phyloP scores from a whole-genome alignment of 192 early-diverging fungal genomes.

The Pilobolus umbonatus region DNA sequence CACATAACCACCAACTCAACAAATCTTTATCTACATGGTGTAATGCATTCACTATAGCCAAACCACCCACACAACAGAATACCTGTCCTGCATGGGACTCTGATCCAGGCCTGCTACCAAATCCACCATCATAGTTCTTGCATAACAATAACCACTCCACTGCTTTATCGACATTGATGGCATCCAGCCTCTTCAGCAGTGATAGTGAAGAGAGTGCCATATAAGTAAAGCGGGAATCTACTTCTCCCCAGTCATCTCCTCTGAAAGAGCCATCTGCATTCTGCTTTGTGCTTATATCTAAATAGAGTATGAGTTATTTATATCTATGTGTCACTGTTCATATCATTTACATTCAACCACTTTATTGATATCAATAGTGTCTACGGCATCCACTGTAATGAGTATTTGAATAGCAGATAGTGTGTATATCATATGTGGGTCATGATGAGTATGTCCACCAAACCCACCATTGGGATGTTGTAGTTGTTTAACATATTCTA shows the following conservation, averaged over 20 bases:
- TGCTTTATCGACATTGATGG: constrained; percentile 57
- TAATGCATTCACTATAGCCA: constrained; percentile 76
- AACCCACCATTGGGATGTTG: constrained; percentile 88
- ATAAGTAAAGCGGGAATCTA: constrained; percentile 92
- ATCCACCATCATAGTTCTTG: constrained; percentile 96
- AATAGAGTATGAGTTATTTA: neutral
- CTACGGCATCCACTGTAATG: constrained; percentile 73
- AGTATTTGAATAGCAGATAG: constrained; percentile 89
- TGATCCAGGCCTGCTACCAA: constrained; percentile 82
- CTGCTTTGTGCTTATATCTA: constrained; percentile 65
- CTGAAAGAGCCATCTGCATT: constrained; percentile 70
- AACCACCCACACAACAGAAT: constrained; percentile 86
- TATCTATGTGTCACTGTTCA: neutral
- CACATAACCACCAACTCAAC: constrained; percentile 90
- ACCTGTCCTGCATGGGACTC: constrained; percentile 91
- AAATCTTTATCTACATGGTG: constrained; percentile 78
- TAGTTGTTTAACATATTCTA: constrained; percentile 76
- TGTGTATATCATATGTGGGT: constrained; percentile 88
- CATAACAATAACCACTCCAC: constrained; percentile 71
- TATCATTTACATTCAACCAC: constrained; percentile 62
- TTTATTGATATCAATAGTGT: constrained; percentile 61
- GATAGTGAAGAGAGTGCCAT: constrained; percentile 74
- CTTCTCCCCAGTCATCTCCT: constrained; percentile 92
- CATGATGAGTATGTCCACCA: constrained; percentile 81
- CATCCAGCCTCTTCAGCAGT: constrained; percentile 66